phyloP scores from a whole-genome alignment of 2,329 filamentous ascomycete genomes.

The Scytalidium sp. region DNA sequence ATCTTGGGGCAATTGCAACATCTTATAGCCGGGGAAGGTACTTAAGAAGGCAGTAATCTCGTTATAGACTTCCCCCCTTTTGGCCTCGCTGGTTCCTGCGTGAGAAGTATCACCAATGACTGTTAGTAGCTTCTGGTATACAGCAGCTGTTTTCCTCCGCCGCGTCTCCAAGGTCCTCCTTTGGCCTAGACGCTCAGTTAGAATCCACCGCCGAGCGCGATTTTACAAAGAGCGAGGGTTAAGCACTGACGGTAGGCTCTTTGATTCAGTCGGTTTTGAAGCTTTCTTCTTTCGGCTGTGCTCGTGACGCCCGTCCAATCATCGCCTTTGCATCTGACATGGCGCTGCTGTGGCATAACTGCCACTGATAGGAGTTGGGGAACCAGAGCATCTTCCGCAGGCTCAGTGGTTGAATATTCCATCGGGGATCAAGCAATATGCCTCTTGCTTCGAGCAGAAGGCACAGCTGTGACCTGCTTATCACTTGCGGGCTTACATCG shows the following conservation, averaged over 20 bases:
- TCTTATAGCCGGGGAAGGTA: background rate
- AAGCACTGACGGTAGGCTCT: constrained; percentile 12
- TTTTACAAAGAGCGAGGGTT: constrained; percentile 5
- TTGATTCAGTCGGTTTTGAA: constrained; percentile 23
- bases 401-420: background rate
- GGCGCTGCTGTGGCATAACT: constrained; percentile 10
- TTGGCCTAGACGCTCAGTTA: background rate
- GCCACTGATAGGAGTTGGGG: background rate
- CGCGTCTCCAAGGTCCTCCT: background rate
- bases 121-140: background rate
- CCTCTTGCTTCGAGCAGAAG: constrained; percentile 1
- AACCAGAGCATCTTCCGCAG: background rate
- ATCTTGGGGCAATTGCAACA: background rate
- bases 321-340: constrained; percentile 8
- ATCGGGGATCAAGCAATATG: background rate
- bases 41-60: background rate
- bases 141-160: background rate
- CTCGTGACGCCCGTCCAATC: constrained; percentile 23
- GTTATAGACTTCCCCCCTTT: background rate
- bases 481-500: background rate
- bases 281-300: constrained; percentile 18
- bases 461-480: background rate
- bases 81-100: background rate
- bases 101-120: background rate
- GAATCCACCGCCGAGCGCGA: background rate